Evolutionary conservation across 176 grass and related monocot species (phyloP).

Genomic region (Alopecurus myosuroides): DNA sequence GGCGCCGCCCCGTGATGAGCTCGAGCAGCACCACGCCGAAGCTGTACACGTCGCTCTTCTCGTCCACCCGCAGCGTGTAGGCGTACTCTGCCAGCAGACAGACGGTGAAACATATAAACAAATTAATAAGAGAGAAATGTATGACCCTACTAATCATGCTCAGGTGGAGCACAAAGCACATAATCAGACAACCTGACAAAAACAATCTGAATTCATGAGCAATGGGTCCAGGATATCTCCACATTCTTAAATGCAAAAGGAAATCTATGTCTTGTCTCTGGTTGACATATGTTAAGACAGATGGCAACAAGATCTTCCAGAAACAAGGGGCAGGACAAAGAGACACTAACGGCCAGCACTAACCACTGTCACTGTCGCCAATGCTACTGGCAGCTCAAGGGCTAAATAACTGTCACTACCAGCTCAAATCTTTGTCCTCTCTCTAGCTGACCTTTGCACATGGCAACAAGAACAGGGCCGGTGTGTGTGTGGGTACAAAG

Average conservation of each 20-base stretch:
- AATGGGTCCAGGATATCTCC: background rate
- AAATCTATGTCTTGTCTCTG: background rate
- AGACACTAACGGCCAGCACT: background rate
- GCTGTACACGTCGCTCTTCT: slow-evolving; percentile 93
- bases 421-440: background rate
- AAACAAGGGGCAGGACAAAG: background rate
- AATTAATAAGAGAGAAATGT: background rate
- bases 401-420: too few relatives aligned
- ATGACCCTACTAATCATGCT: background rate
- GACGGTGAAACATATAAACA: background rate
- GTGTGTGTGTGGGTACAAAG: background rate
- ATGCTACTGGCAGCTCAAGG: background rate
- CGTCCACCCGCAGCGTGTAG: slow-evolving; percentile 72
- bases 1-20: slow-evolving; percentile 62
- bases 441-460: slow-evolving; percentile 28
- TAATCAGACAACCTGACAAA: background rate
- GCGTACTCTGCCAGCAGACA: slow-evolving; percentile 55
- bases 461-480: background rate
- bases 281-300: background rate
- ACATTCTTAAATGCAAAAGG: background rate
- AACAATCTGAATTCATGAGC: background rate
- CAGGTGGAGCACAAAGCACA: background rate
- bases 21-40: slow-evolving; percentile 85
- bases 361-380: background rate
- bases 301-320: slow-evolving; percentile 13